Evolutionary conservation across 2,329 filamentous ascomycete genomes (phyloP), one percentile per base, ranked within the genome.

Genomic region (Aspergillus oerlinghausenensis): DNA sequence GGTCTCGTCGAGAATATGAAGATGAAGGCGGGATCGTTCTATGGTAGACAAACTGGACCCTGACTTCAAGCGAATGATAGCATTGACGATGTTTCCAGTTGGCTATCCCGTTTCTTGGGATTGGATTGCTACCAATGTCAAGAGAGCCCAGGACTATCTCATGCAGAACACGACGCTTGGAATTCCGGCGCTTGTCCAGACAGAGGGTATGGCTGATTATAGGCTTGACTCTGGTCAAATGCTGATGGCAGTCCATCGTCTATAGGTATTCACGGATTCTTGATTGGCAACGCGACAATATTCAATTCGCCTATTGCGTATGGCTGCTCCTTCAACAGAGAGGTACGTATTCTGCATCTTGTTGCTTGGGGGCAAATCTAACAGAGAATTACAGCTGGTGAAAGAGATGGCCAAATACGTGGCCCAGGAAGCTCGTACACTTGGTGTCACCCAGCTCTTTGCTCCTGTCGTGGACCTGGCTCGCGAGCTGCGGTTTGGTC

Each of bases 241-340:
- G 42, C 42, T 45, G 42, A 45, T 23, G 42, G 21, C 2, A 45
- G 4, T 50, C n/a, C 11, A 21, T 11, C 11, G 23, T 49, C 19
- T 48, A 3, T 26, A 69, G 67, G 67, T 40, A 87, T 91, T 48
- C 88, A 91, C 65, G 88, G 88, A 1, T 85, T 90, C 62, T 76
- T 90, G 32, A 82, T 87, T 47, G 82, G 82, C 9, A 90, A 90
- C 68, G 88, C 87, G 2, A 91, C 88, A 1, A 88, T 91, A 57
- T 92, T 90, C 77, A 91, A 90, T 72, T 89, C 86, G 1, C 88
- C 88, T 0, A 90, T 91, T 63, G 88, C 78, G 7, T 83, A 88
- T 53, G 88, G 84, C 17, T 89, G 86, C 65, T 87, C 87, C 0
- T 91, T 86, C 76, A 88, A 91, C 67, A 81, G 82, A 0, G 78